Evolutionary conservation across 192 early-diverging fungal species (phyloP).

Genomic region (Coemansia sp.): DNA sequence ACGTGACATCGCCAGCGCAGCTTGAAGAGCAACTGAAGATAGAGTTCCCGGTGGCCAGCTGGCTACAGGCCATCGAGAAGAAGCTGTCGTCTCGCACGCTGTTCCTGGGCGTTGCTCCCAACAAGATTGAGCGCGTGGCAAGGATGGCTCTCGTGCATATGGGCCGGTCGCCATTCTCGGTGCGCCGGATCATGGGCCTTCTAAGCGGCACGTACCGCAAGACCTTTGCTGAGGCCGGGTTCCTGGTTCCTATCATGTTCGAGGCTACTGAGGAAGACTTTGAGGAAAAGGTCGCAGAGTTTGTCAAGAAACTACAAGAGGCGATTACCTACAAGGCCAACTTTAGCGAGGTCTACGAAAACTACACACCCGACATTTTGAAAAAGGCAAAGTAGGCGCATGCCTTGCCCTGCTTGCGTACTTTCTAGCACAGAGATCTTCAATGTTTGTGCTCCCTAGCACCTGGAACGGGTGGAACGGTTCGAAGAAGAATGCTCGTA

Average conservation of each 20-base stretch:
- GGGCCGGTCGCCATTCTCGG: slow-evolving; percentile 4
- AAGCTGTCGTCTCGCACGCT: slow-evolving; percentile 1
- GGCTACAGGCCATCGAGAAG: slow-evolving; percentile 5
- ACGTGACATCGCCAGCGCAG: neutral
- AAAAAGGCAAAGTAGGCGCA: slow-evolving; percentile 2
- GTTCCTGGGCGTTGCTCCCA: slow-evolving; percentile 1
- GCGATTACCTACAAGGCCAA: slow-evolving; percentile 3
- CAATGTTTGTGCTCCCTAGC: neutral
- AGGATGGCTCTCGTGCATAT: slow-evolving; percentile 1
- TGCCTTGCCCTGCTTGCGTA: neutral
- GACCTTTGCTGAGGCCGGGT: slow-evolving; percentile 1
- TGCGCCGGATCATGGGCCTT: slow-evolving; percentile 3
- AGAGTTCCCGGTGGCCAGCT: slow-evolving; percentile 1
- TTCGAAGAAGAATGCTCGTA: neutral
- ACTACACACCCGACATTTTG: slow-evolving; percentile 2
- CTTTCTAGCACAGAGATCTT: neutral
- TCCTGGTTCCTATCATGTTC: slow-evolving; percentile 1
- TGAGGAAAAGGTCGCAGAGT: slow-evolving; percentile 5
- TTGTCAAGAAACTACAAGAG: slow-evolving; percentile 4
- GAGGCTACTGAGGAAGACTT: slow-evolving; percentile 1
- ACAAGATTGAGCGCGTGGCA: neutral
- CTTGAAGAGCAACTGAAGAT: neutral
- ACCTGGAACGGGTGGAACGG: neutral
- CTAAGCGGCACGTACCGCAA: slow-evolving; percentile 1
- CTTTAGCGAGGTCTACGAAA: slow-evolving; percentile 4